Evolutionary conservation across 2,329 filamentous ascomycete genomes (phyloP).

Genomic region (Pseudogymnoascus sp.): DNA sequence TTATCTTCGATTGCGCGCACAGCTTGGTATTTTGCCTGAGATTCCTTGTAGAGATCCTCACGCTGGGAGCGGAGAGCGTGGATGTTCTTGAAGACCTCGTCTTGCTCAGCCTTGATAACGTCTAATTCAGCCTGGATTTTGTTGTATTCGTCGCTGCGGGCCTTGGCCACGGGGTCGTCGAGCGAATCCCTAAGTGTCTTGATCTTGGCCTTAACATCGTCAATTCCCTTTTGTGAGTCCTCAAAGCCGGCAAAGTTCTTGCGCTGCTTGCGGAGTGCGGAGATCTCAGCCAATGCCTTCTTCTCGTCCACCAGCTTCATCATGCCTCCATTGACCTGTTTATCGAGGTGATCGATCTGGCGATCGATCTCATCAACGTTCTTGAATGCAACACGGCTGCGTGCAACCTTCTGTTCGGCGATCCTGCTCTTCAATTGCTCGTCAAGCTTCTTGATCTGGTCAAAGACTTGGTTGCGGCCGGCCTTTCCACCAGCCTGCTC

Average conservation of each 20-base stretch:
- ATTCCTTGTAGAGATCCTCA: constrained; percentile 72
- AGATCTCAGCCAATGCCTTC: constrained; percentile 81
- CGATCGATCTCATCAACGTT: constrained; percentile 78
- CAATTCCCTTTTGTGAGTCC: constrained; percentile 78
- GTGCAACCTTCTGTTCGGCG: constrained; percentile 77
- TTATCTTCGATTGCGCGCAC: constrained; percentile 85
- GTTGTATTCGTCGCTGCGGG: constrained; percentile 78
- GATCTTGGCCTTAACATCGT: constrained; percentile 79
- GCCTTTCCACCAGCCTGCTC: constrained; percentile 86
- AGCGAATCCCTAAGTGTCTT: constrained; percentile 81
- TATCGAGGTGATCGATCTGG: constrained; percentile 73
- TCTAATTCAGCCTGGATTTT: constrained; percentile 84
- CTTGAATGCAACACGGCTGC: constrained; percentile 77
- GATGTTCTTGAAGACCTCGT: constrained; percentile 82
- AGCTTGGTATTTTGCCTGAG: constrained; percentile 76
- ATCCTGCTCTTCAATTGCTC: constrained; percentile 80
- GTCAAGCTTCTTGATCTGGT: constrained; percentile 89
- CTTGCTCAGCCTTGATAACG: constrained; percentile 82
- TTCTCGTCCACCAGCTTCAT: constrained; percentile 98
- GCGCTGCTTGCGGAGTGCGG: constrained; percentile 74
- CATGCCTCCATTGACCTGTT: constrained; percentile 77
- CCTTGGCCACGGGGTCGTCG: constrained; percentile 86
- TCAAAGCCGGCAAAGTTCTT: constrained; percentile 88
- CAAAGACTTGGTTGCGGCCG: constrained; percentile 67
- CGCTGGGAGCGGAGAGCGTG: constrained; percentile 79